Base-by-base conservation (phyloP, 2,329 filamentous ascomycete genomes). In the Drechslerella coelobrocha region DNA sequence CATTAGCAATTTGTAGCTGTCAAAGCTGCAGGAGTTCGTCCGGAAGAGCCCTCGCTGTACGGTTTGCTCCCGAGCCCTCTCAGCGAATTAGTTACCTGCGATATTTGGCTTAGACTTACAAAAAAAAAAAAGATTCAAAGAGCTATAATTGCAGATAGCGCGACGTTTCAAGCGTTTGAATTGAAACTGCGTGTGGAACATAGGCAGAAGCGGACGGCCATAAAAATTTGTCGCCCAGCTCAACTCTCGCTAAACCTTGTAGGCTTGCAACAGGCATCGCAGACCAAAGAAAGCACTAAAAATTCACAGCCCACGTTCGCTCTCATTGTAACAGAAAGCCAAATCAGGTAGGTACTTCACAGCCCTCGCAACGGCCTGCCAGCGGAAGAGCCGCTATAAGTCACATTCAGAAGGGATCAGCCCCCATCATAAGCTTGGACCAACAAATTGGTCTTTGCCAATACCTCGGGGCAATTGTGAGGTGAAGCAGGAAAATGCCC, bases 371-470 rank as follows among this genome's bases (percentile, higher is more conserved):
- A 69, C 43, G 34, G 52, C 52, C 59, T 57, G 51, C 56, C 57
- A 31, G 34, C 39, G 3, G 21, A 14, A 34, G 37, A 60, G 8
- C 19, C 5, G 24, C 57, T n/a, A 53, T 39, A 37, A 31, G 17
- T 54, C 34, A n/a, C 34, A 5, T 39, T 39, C 17, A 10, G 34
- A n/a, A 39, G 34, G 4, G 55, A 29, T 34, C 37, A 27, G 34
- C 48, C 29, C 41, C 59, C 39, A 26, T 53, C 43, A 50, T 31
- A 37, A 50, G n/a, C 19, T 56, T 37, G 43, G 41, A 23, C 53
- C 31, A 26, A 34, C 43, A 48, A 56, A 45, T 56, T 53, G 63
- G 43, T 47, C 51, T 68, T 68, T 68, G 50, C 63, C 63, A 55
- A 29, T 39, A 57, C 2, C 43, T 24, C 17, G 9, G 39, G 24